A percentile compares a stretch with the other conserved stretches of the same genome.
phyloP scores from a whole-genome alignment of 352 stramenopile species.

The Globisporangium canariense region DNA sequence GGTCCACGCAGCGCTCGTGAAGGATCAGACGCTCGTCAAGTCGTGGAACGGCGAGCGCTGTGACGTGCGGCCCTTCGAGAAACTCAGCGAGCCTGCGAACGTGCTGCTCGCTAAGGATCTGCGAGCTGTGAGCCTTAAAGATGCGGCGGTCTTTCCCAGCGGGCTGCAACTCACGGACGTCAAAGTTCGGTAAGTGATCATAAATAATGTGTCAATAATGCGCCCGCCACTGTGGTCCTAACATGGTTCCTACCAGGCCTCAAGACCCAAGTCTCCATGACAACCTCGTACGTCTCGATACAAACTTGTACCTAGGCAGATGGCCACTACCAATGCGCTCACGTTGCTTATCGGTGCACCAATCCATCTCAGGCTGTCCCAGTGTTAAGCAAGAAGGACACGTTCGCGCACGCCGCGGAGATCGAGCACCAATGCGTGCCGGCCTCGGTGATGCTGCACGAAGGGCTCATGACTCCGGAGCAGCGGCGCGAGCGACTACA shows the following conservation, averaged over 20 bases:
- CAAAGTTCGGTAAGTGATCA: constrained; percentile 11
- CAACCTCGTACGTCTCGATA: constrained; percentile 12
- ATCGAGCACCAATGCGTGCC: constrained; percentile 49
- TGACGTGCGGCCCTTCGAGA: constrained; percentile 47
- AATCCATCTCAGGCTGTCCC: constrained; percentile 26
- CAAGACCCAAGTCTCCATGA: constrained; percentile 1
- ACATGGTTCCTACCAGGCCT: constrained; percentile 6
- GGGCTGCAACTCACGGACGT: constrained; percentile 15
- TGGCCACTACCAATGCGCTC: neutral
- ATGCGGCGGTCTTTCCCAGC: constrained; percentile 15
- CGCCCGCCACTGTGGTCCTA: neutral
- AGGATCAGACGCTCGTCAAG: constrained; percentile 31
- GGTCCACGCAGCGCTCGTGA: constrained; percentile 34
- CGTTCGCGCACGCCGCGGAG: constrained; percentile 35
- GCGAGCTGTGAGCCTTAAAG: constrained; percentile 25
- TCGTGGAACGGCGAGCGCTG: constrained; percentile 67
- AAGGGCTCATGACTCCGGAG: constrained; percentile 70
- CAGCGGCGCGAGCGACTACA: constrained; percentile 65
- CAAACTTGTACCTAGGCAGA: neutral
- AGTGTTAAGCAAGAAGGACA: constrained; percentile 47
- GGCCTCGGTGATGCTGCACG: constrained; percentile 47
- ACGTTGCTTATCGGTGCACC: neutral
- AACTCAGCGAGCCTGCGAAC: constrained; percentile 29
- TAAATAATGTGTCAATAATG: neutral
- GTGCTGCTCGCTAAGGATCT: constrained; percentile 35